A percentile compares a stretch with the other conserved stretches of the same genome.
Conservation (phyloP, 2,329 filamentous ascomycete genomes). For the Aspergillus ochraceus region DNA sequence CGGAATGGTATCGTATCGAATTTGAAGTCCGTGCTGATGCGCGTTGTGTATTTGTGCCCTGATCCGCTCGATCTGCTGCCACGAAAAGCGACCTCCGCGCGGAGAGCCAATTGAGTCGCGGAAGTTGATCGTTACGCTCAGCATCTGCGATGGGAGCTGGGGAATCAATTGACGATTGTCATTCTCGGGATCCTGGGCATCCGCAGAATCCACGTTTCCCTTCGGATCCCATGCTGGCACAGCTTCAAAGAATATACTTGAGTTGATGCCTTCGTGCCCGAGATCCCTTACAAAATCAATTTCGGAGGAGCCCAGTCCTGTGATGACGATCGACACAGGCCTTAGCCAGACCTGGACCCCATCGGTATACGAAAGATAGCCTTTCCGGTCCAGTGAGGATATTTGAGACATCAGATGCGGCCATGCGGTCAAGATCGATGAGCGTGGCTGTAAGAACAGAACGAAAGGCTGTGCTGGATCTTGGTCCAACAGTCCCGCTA, state of each 20-base stretch:
- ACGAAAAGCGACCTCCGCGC: constrained; percentile 18
- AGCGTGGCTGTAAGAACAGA: constrained; percentile 26
- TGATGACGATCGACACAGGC: constrained; percentile 26
- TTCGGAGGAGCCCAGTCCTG: constrained; percentile 5
- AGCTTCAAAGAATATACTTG: constrained; percentile 14
- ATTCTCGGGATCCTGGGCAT: background rate
- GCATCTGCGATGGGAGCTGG: background rate
- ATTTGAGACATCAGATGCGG: constrained; percentile 21
- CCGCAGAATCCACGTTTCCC: background rate
- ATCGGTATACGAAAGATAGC: constrained; percentile 26
- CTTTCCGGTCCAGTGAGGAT: constrained; percentile 16
- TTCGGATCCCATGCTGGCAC: background rate
- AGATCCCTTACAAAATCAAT: background rate
- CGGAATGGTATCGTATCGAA: constrained; percentile 16
- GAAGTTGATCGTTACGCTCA: constrained; percentile 18
- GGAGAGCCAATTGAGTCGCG: constrained; percentile 13
- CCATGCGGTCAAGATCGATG: constrained; percentile 16
- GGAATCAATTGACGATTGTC: too few relatives aligned
- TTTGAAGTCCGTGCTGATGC: constrained; percentile 15
- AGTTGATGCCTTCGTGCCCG: background rate
- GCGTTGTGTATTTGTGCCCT: constrained; percentile 18
- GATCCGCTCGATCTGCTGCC: constrained; percentile 18
- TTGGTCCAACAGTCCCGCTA: constrained; percentile 11
- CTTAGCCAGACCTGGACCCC: constrained; percentile 19
- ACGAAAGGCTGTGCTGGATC: constrained; percentile 18